Evolutionary conservation across 176 grass and related monocot species (phyloP).

Genomic region (Bothriochloa decipiens): DNA sequence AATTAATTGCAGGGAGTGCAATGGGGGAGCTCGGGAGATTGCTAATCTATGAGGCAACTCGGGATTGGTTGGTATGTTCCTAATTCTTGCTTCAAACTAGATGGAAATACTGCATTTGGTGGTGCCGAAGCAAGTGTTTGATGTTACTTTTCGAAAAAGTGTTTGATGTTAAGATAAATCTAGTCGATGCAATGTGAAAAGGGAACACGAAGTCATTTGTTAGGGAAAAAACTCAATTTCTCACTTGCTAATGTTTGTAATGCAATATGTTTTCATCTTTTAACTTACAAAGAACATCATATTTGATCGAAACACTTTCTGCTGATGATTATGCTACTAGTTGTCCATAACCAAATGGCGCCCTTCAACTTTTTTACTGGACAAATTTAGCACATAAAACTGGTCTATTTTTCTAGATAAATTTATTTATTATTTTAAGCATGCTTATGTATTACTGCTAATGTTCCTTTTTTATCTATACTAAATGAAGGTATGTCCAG

Average conservation of each 20-base stretch:
- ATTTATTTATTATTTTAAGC: background rate
- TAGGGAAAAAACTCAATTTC: background rate
- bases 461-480: conserved; percentile 17
- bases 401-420: background rate
- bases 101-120: conserved; percentile 13
- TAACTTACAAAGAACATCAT: background rate
- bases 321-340: background rate
- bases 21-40: conserved; percentile 81
- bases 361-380: background rate
- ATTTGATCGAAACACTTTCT: background rate
- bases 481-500: conserved; percentile 65
- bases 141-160: background rate
- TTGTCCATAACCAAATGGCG: background rate
- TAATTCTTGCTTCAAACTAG: background rate
- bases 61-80: conserved; percentile 68
- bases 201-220: background rate
- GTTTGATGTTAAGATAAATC: background rate
- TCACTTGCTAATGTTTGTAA: background rate
- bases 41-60: conserved; percentile 74
- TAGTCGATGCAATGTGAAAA: background rate
- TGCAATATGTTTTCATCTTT: background rate
- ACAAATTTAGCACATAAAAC: background rate
- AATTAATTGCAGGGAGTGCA: conserved; percentile 50
- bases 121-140: background rate
- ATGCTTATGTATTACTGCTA: background rate